Evolutionary conservation across 148 eudicot genomes (phyloP).

Genomic region (Vaccinium myrtillus): DNA sequence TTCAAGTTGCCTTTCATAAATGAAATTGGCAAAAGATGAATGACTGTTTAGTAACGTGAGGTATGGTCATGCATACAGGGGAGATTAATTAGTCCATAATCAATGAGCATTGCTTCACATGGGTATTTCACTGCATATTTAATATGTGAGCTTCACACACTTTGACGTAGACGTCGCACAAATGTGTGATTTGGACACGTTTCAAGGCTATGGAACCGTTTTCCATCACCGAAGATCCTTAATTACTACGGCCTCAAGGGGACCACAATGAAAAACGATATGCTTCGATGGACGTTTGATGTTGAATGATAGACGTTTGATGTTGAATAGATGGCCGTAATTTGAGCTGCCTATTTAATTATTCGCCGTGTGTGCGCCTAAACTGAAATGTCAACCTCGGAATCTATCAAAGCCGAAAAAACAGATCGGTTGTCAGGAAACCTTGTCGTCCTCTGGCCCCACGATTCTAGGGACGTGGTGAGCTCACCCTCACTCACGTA

Average conservation of each 20-base stretch:
- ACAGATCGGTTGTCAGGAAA: neutral
- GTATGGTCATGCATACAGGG: neutral
- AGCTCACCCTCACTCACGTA: no score
- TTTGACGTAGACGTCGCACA: no score
- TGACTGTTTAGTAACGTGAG: neutral
- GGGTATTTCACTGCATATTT: no score
- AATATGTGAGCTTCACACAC: no score
- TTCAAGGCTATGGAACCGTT: neutral
- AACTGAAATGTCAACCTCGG: neutral
- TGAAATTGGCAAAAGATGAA: neutral
- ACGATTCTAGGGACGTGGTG: neutral
- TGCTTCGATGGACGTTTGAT: conserved; percentile 7
- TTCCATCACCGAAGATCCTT: neutral
- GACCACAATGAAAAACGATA: neutral
- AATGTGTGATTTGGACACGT: neutral
- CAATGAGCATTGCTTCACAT: no score
- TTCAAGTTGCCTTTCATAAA: neutral
- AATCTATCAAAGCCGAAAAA: neutral
- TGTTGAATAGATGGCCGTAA: neutral
- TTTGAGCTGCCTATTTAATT: neutral
- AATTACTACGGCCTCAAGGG: neutral
- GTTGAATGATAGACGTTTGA: neutral
- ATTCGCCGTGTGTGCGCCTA: neutral
- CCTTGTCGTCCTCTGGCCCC: neutral
- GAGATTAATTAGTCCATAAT: no score